phyloP scores from a whole-genome alignment of 345 rosid genomes.

The Salix udensis region DNA sequence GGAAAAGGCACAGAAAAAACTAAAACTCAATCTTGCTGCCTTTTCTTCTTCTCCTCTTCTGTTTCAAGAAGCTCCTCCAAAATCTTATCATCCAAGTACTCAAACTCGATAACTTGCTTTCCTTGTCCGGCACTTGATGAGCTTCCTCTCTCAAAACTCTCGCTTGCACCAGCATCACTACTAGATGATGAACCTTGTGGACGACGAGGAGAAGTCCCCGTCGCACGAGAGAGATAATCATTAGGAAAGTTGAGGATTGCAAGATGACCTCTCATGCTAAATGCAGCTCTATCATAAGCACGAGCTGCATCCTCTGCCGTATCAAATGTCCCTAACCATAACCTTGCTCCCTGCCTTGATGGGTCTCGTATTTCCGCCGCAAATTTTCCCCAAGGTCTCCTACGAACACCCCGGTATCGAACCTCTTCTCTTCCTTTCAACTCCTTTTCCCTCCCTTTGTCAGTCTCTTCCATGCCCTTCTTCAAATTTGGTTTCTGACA shows the following conservation, averaged over 20 bases:
- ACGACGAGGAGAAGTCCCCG: conserved; percentile 26
- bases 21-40: conserved; percentile 16
- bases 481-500: not conserved
- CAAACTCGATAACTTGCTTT: conserved; percentile 69
- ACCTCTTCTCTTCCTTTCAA: conserved; percentile 39
- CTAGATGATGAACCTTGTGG: conserved; percentile 22
- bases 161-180: not conserved
- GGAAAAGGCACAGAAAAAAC: not conserved
- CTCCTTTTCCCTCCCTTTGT: conserved; percentile 7
- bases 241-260: conserved; percentile 79
- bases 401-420: conserved; percentile 67
- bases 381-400: conserved; percentile 85
- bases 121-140: conserved; percentile 30
- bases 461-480: conserved; percentile 7
- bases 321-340: conserved; percentile 86
- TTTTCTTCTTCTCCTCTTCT: conserved; percentile 54
- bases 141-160: conserved; percentile 15
- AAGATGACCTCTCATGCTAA: conserved; percentile 63
- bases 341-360: conserved; percentile 57
- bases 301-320: conserved; percentile 84
- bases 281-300: conserved; percentile 83
- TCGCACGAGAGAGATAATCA: conserved; percentile 48
- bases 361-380: conserved; percentile 90
- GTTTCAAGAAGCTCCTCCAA: conserved; percentile 82
- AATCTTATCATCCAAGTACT: conserved; percentile 66